Base-by-base conservation (phyloP, 306 rosid genomes). In the Sechiopsis laciniata region DNA sequence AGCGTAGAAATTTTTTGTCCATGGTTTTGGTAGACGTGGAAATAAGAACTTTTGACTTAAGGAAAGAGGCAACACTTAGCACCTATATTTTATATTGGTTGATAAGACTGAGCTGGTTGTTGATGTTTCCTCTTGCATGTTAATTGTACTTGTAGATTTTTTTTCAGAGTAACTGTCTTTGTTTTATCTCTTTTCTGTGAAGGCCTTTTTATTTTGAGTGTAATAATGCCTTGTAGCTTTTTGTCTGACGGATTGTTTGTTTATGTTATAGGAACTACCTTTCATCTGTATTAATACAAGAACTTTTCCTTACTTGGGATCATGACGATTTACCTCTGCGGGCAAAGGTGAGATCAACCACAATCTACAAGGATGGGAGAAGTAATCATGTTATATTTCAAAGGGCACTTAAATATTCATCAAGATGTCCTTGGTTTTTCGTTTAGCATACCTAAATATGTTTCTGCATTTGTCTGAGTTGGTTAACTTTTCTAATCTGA, bases 291-390 rank as follows among this genome's bases (percentile, higher is more conserved):
- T 76, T 94, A 76, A 90, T 94, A 80, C 98, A 94, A 87, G 98
- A 94, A 83, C 88, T 94, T 72, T 94, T 94, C 86, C 84, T 94
- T 79, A 86, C 96, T 9, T 94, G 97, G 98, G 98, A 94, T 84
- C 98, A 94, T 80, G 98, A 94, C 26, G 98, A 94, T 83, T 77
- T 94, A 71, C 81, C 98, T 83, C 85, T 94, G 63, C 87, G 98
- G 32, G 89, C 88, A 72, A 94, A 89, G 95, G 98, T 83, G 55
- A 57, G 65, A 60, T 10, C 10, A 48, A 13, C n/a, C 46, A 55
- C 19, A 29, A 35, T 55, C 35, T 12, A 12, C 37, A 20, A 45
- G 72, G 7, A 8, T 46, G 46, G 56, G 52, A 45, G 37, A 67
- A 67, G 56, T 50, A 71, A 26, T 26, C 60, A 52, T 52, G 74